Conservation (phyloP, 768 basidiomycete species). For the Xerocomellus chrysenteron region DNA sequence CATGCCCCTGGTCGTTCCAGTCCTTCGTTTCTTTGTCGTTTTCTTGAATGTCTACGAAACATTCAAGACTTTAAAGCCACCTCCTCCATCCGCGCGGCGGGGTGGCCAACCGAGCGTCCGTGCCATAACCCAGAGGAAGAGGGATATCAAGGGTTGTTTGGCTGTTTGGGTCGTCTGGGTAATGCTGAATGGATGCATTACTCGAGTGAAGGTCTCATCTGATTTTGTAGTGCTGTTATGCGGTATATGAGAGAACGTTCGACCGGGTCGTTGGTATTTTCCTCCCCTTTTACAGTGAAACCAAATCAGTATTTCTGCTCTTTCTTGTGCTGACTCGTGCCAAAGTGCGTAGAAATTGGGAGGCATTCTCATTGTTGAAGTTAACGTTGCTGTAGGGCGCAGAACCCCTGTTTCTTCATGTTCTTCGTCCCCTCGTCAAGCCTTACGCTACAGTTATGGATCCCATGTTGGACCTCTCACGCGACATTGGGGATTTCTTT, state of each 20-base stretch:
- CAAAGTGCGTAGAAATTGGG: constrained; percentile 46
- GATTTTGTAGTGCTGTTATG: constrained; percentile 58
- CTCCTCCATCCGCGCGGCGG: constrained; percentile 48
- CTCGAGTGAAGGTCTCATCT: constrained; percentile 9
- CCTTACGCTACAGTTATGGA: constrained; percentile 73
- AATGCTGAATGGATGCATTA: constrained; percentile 26
- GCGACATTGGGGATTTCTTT: constrained; percentile 65
- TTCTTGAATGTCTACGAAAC: constrained; percentile 82
- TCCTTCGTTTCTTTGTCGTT: constrained; percentile 67
- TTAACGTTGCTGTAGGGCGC: constrained; percentile 56
- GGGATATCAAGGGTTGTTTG: constrained; percentile 82
- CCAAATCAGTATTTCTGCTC: constrained; percentile 70
- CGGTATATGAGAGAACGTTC: constrained; percentile 61
- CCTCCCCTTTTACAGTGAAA: constrained; percentile 81
- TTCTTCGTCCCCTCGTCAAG: constrained; percentile 75
- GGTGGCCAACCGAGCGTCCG: constrained; percentile 63
- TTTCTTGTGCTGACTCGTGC: constrained; percentile 78
- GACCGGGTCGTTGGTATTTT: constrained; percentile 68
- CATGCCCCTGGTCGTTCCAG: constrained; percentile 70
- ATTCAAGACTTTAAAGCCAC: constrained; percentile 76
- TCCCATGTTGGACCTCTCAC: constrained; percentile 55
- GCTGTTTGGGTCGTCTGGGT: constrained; percentile 89
- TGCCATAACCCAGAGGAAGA: constrained; percentile 72
- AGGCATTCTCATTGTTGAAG: constrained; percentile 1
- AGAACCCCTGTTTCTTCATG: constrained; percentile 79